Percentiles rank a stretch among this genome's conserved stretches.
These are phyloP conservation scores for Xylogone sp. DNA, from an alignment of 2,329 filamentous ascomycete species.

Conservation along the genomic window DNA sequence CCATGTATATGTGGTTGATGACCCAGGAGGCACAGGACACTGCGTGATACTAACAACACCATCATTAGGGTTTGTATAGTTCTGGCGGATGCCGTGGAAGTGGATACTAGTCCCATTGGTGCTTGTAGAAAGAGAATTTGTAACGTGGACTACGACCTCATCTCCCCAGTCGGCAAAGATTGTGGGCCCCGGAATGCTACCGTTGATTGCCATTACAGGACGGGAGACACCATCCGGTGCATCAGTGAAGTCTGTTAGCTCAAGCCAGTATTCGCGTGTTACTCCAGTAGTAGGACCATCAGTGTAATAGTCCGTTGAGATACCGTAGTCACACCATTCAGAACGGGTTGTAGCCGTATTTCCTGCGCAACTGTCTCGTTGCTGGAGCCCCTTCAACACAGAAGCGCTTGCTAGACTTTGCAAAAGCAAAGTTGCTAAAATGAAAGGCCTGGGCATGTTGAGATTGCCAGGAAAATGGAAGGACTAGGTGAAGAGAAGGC, in stretches of 20 bases:
- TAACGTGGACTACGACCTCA: slow-evolving; percentile 29
- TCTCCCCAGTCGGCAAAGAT: slow-evolving; percentile 32
- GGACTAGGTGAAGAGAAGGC: too few relatives aligned
- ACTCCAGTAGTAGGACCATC: slow-evolving; percentile 39
- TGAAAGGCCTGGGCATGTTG: neutral
- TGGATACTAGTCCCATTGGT: slow-evolving; percentile 34
- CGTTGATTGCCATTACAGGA: slow-evolving; percentile 26
- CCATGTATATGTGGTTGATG: slow-evolving; percentile 17
- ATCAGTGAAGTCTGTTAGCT: slow-evolving; percentile 20
- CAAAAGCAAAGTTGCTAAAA: neutral
- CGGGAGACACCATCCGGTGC: slow-evolving; percentile 26
- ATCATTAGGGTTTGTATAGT: slow-evolving; percentile 36
- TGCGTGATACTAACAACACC: slow-evolving; percentile 48
- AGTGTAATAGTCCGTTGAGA: slow-evolving; percentile 38
- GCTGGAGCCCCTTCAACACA: neutral
- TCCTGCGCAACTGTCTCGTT: neutral
- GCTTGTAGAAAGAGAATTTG: slow-evolving; percentile 15
- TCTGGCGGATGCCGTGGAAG: slow-evolving; percentile 44
- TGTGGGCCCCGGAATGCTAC: slow-evolving; percentile 26
- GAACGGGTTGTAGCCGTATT: slow-evolving; percentile 18
- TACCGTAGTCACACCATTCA: slow-evolving; percentile 44
- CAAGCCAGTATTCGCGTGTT: slow-evolving; percentile 36
- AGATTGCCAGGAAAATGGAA: neutral
- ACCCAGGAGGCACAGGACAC: slow-evolving; percentile 56
- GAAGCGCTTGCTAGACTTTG: neutral